Base-by-base conservation (phyloP, 2,329 filamentous ascomycete genomes). In the Paecilomyces formosus region DNA sequence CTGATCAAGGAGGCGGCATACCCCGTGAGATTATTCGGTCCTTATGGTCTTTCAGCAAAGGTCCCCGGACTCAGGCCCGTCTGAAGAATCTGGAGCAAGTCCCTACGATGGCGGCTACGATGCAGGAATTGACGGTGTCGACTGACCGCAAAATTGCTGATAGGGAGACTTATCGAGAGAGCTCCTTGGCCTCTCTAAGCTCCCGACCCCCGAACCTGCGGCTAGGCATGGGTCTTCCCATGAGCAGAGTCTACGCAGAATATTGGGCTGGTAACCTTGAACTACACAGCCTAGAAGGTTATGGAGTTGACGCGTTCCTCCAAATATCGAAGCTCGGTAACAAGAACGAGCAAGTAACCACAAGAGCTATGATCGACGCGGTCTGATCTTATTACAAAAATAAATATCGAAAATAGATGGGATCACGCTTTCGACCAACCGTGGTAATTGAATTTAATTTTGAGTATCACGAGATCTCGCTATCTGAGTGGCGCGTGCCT, bases 321-420 rank as follows among this genome's bases (percentile, higher is more conserved):
- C 92, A 97, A 71, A 96, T 99, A 60, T 96, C 91, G 4, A 95
- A 96, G 72, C 80, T 99, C 58, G 94, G 94, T 21, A 99, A 99
- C 73, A 97, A 96, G 81, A 97, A 97, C 70, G 94, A 99, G 78
- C 91, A 96, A 74, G 80, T 99, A 61, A 91, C 82, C 18, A 91
- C 85, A 28, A 80, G 89, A 67, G 89, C 89, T 26, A 85, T 82
- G 63, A 90, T 92, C 81, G 89, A 92, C 73, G 87, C 88, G 21
- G 83, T 92, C 12, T 90, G 79, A 74, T 35, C 24, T 45, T 45
- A n/a, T 21, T 8, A 18, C 6, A 18, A 15, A 45, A 7, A 39
- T n/a, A n/a, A 26, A 26, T 26, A 26, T 26, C 24, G 24, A 26
- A 5, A 45, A 45, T 45, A 45, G 4, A 45, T 18, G 9, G 5